A percentile compares a stretch with the other conserved stretches of the same genome.
Conservation (phyloP, 2,329 filamentous ascomycete species). For the Hypoxylon sp. region DNA sequence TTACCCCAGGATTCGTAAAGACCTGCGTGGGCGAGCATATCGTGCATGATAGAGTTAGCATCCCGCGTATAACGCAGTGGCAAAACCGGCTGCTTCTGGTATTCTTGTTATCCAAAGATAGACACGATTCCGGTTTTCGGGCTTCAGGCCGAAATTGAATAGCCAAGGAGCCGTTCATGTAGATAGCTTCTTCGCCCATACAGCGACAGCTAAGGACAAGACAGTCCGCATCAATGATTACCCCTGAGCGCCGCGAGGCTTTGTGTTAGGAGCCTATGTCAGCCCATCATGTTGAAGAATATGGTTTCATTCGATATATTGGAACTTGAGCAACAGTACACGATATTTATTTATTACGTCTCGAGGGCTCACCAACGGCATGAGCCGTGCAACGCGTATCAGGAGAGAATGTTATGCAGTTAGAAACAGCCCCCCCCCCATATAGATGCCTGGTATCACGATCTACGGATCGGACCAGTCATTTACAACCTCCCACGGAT, state of each 20-base stretch:
- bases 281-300: conserved; percentile 23
- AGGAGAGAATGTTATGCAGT: conserved; percentile 1
- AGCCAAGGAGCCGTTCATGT: conserved; percentile 10
- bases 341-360: conserved; percentile 1
- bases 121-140: conserved; percentile 21
- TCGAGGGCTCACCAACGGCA: conserved; percentile 7
- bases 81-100: conserved; percentile 1
- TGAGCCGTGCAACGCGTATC: background rate
- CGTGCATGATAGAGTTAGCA: conserved; percentile 11
- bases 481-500: conserved; percentile 1
- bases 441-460: conserved; percentile 19
- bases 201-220: background rate
- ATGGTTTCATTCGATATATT: conserved; percentile 24
- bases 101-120: conserved; percentile 2
- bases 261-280: conserved; percentile 18
- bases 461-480: conserved; percentile 26
- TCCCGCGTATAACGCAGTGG: conserved; percentile 9
- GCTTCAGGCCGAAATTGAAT: conserved; percentile 13
- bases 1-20: background rate
- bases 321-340: conserved; percentile 12
- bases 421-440: conserved; percentile 16
- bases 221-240: conserved; percentile 6
- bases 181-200: conserved; percentile 2
- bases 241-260: conserved; percentile 6
- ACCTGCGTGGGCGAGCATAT: background rate